phyloP scores from a whole-genome alignment of 139 green algal genomes.

The Chlorella sp. region DNA sequence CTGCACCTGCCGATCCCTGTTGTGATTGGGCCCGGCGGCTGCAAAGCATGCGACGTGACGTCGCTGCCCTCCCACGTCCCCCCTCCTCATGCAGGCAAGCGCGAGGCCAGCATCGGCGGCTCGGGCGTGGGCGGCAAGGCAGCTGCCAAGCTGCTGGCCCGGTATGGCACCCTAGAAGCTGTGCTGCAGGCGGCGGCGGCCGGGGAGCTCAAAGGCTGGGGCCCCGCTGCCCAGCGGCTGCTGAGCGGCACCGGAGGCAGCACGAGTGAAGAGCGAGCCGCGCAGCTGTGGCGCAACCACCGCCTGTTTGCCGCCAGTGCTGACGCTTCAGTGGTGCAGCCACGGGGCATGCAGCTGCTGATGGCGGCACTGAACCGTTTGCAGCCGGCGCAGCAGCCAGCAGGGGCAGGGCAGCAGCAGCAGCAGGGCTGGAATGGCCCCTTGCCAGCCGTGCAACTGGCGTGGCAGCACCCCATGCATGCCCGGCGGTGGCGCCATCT shows the following conservation, averaged over 20 bases:
- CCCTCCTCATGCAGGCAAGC: slow-evolving; percentile 24
- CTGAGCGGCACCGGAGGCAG: background rate
- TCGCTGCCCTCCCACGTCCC: background rate
- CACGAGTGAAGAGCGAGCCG: background rate
- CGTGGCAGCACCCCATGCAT: slow-evolving; percentile 20
- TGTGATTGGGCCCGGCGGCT: too few species aligned
- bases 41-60: too few species aligned
- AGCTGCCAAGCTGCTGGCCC: slow-evolving; percentile 24
- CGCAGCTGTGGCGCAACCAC: slow-evolving; percentile 18
- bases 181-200: background rate
- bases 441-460: background rate
- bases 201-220: slow-evolving; percentile 28
- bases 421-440: background rate
- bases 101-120: slow-evolving; percentile 6
- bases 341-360: background rate
- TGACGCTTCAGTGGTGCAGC: background rate
- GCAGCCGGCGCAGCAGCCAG: background rate
- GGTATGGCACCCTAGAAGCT: slow-evolving; percentile 25
- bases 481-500: background rate
- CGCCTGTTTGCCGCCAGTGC: background rate
- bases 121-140: slow-evolving; percentile 5
- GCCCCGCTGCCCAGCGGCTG: background rate
- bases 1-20: too few species aligned
- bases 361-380: background rate
- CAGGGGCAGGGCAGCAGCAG: background rate